Percentiles rank a stretch among this genome's conserved stretches.
phyloP scores from a whole-genome alignment of 1,139 yeast genomes.

The Insectozyma bohioensis region DNA sequence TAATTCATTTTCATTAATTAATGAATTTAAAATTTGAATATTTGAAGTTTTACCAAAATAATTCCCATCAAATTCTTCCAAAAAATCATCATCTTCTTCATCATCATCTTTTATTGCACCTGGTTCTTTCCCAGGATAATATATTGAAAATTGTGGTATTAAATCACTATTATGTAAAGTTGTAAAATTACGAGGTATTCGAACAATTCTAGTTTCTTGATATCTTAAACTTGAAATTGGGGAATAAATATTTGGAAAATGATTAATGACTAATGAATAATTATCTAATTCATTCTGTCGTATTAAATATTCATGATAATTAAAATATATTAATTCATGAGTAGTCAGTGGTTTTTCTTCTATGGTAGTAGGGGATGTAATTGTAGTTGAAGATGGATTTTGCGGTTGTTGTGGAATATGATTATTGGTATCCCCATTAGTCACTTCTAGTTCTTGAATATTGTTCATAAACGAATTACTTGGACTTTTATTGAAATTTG shows the following conservation, averaged over 20 bases:
- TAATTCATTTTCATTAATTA: constrained; percentile 39
- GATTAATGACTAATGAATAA: constrained; percentile 50
- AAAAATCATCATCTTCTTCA: constrained; percentile 8
- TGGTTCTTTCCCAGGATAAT: constrained; percentile 64
- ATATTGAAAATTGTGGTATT: constrained; percentile 59
- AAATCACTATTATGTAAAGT: constrained; percentile 29
- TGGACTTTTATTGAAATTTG: no score
- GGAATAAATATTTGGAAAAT: constrained; percentile 59
- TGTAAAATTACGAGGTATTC: constrained; percentile 58
- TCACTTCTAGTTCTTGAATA: no score
- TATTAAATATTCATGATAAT: constrained; percentile 61
- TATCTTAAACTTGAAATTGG: constrained; percentile 25
- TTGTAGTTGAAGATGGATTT: no score
- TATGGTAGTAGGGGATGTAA: neutral
- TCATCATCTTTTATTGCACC: constrained; percentile 49
- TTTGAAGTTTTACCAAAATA: constrained; percentile 52
- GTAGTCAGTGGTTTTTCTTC: neutral
- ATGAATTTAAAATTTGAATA: constrained; percentile 51
- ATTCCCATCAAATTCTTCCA: constrained; percentile 39
- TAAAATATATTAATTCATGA: constrained; percentile 45
- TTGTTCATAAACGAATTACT: no score
- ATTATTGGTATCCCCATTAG: no score
- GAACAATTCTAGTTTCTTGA: constrained; percentile 52
- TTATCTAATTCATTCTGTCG: constrained; percentile 15
- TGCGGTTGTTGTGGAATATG: no score